phyloP scores from a whole-genome alignment of 306 rosid species.

The Rubus parviflorus region DNA sequence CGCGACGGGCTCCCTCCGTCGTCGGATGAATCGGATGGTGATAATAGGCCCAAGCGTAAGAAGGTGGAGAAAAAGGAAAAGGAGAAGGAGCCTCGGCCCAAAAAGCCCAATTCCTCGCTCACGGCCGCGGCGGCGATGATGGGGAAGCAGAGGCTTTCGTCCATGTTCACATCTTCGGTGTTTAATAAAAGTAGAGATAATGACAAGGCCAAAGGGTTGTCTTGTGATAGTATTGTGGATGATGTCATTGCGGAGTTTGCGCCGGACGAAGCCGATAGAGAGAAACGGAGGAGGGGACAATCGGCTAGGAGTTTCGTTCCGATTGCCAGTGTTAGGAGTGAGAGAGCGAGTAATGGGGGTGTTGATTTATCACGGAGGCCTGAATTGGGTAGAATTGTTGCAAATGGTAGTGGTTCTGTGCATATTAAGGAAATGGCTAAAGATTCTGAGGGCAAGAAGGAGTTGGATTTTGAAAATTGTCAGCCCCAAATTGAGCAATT shows the following conservation, averaged over 20 bases:
- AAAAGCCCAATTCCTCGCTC: constrained; percentile 58
- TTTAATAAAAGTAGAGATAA: constrained; percentile 60
- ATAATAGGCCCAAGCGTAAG: constrained; percentile 57
- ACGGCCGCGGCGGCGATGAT: constrained; percentile 90
- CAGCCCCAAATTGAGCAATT: constrained; percentile 18
- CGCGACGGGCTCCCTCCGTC: constrained; percentile 52
- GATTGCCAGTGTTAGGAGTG: constrained; percentile 24
- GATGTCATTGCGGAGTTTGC: constrained; percentile 88
- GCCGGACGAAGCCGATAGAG: constrained; percentile 74
- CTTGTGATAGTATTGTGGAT: constrained; percentile 66
- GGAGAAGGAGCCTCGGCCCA: constrained; percentile 44
- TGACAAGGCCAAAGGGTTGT: constrained; percentile 48
- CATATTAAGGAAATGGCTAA: constrained; percentile 15
- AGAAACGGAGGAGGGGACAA: constrained; percentile 56
- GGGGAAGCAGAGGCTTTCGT: constrained; percentile 75
- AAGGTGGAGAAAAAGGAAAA: constrained; percentile 50
- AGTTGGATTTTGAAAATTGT: constrained; percentile 24
- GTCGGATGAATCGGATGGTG: constrained; percentile 67
- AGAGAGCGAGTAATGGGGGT: constrained; percentile 18
- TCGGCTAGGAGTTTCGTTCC: constrained; percentile 17
- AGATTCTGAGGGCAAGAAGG: constrained; percentile 26
- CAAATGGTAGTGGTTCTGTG: constrained; percentile 31
- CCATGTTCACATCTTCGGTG: constrained; percentile 79
- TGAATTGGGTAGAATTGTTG: constrained; percentile 12
- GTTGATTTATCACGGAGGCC: constrained; percentile 24